Percentiles rank a stretch among this genome's conserved stretches.
Conservation (phyloP, 345 rosid species). For the Eucalyptus erythrocorys region DNA sequence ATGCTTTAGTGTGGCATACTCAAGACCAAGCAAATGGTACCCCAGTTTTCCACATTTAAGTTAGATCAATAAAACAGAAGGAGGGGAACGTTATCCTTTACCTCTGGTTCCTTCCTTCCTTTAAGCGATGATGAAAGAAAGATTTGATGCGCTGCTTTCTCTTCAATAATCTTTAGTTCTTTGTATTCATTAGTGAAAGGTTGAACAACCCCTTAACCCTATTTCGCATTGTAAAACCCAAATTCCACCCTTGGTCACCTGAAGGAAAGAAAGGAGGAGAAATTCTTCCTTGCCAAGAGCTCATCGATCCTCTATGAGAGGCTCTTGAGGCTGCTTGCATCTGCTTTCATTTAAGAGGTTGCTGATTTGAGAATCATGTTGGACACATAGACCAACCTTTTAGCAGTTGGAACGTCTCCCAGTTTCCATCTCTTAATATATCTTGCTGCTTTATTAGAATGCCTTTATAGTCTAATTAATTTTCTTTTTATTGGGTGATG, state of each 20-base stretch:
- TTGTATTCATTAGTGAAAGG: not conserved
- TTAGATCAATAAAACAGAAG: not conserved
- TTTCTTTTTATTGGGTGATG: not conserved
- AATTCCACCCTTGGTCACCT: not conserved
- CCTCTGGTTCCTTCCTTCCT: not conserved
- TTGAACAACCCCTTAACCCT: not conserved
- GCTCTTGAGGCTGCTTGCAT: not conserved
- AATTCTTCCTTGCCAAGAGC: not conserved
- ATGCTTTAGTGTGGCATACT: not conserved
- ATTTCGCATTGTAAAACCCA: not conserved
- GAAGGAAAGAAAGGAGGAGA: not conserved
- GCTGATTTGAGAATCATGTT: not conserved
- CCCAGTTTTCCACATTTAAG: not conserved
- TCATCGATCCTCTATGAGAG: not conserved
- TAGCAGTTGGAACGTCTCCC: not conserved
- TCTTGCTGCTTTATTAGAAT: not conserved
- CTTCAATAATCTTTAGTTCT: not conserved
- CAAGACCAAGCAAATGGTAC: not conserved
- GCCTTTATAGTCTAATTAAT: not conserved
- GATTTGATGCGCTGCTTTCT: not conserved
- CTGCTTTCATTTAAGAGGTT: not conserved
- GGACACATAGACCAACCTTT: not conserved
- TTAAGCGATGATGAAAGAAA: not conserved
- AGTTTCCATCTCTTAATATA: not conserved
- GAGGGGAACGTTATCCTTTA: not conserved